These are phyloP conservation scores for Dalbergia cultrata DNA, from an alignment of 306 rosid genomes.

Conservation along the genomic window DNA sequence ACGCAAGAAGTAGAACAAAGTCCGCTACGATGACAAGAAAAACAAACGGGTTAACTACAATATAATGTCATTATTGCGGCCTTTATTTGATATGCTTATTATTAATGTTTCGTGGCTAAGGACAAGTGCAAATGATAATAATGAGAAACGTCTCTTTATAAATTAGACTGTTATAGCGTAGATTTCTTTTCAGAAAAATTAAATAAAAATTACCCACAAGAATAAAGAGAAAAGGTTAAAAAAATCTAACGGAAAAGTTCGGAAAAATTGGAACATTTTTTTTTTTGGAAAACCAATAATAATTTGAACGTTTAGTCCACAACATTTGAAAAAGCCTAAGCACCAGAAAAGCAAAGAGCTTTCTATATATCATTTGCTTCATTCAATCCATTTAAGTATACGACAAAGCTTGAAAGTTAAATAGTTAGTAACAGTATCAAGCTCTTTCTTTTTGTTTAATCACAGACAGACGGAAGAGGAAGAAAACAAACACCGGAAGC, in stretches of 20 bases:
- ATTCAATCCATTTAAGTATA: neutral
- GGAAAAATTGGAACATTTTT: neutral
- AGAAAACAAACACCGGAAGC: slow-evolving; percentile 13
- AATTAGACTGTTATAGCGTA: neutral
- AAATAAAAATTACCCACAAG: slow-evolving; percentile 21
- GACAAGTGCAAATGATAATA: neutral
- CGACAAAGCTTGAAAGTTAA: too few species aligned
- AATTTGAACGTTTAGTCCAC: slow-evolving; percentile 22
- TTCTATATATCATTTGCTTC: neutral
- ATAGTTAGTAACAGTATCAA: neutral
- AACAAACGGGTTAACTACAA: neutral
- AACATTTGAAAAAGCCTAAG: slow-evolving; percentile 1
- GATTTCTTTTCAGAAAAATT: slow-evolving; percentile 1
- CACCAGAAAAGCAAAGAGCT: neutral
- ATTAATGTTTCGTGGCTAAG: slow-evolving; percentile 11
- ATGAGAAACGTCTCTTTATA: slow-evolving; percentile 1
- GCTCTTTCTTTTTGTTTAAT: neutral
- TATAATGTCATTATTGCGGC: slow-evolving; percentile 17
- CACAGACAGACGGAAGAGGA: neutral
- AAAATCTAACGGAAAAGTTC: slow-evolving; percentile 14
- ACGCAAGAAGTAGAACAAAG: slow-evolving; percentile 38
- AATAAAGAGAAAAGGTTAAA: slow-evolving; percentile 6
- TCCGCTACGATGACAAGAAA: neutral
- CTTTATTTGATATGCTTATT: neutral
- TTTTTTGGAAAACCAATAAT: too few species aligned